Base-by-base conservation (phyloP, 352 stramenopile genomes). In the Pythium graminicola region DNA sequence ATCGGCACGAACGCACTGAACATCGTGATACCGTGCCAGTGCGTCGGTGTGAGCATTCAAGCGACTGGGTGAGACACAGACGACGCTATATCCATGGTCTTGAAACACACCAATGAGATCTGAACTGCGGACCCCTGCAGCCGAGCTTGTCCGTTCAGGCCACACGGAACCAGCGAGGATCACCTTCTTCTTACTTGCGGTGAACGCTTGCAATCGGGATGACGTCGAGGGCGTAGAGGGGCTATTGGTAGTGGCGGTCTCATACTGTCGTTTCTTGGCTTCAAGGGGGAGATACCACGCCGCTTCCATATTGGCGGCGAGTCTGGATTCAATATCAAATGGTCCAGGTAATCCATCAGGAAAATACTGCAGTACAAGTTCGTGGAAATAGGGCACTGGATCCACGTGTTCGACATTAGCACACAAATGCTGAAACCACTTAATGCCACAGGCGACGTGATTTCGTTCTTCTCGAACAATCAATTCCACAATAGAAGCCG, bases 91-190 rank as follows among this genome's bases (percentile, higher is more conserved):
- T 14, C 80, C 78, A 17, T 78, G 62, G 2, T 65, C 57, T 38
- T 85, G 76, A 28, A 90, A 64, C 24, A 87, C 72, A 43, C 60
- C 63, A 48, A 93, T 87, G 24, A 93, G 60, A 44, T 89, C 80
- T 19, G 68, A 72, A 20, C 81, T 96, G 24, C 87, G 74, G 7
- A 93, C 86, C 9, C 89, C 89, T 14, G 89, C 89, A 2, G 89
- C 89, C 2, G 85, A 95, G 47, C 79, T 90, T 32, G 86, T 93
- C 6, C 81, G 77, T 61, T 96, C 85, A 7, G 88, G 86, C 86
- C 81, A 95, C 24, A 93, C 82, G 0, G 70, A 81, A 0, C 82
- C 82, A 0, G 73, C 64, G 20, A 93, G 39, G 46, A 93, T 66
- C 22, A 89, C 67, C 40, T 80, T 84, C 41, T 80, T 82, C 57